Base-by-base conservation (phyloP, 169 alveolate genomes). In the Eimeria falciformis region DNA sequence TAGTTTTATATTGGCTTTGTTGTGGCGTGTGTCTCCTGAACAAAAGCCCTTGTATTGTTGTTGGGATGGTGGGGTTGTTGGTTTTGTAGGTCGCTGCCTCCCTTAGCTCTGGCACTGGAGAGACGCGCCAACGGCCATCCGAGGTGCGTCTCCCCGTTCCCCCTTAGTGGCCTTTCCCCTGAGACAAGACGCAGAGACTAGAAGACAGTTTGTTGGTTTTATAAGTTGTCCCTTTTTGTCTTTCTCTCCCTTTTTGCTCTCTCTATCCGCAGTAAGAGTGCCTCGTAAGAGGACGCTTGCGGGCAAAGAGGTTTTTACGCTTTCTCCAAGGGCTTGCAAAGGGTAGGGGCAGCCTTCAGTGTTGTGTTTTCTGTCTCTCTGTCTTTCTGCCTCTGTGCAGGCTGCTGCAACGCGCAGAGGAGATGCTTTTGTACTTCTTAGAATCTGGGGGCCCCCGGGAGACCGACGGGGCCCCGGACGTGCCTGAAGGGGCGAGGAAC, bases 391-490 rank as follows among this genome's bases (percentile, higher is more conserved):
- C 43, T 37, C 33, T 21, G 17, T 40, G 0, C 83, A 73, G 58
- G 6, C 83, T 37, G 7, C 56, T 73, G 55, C 62, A 73, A 56
- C 83, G 58, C 1, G 83, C 83, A 27, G 62, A 73, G 25, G 58
- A 73, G 37, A 40, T 37, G 83, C 29, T 37, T 14, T 29, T 0
- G 33, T 62, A 62, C 33, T 62, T 25, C 21, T 17, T 73, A 11
- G 58, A 73, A 5, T 17, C 25, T 11, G 37, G n/a, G 2, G 83
- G 12, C 50, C 56, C 27, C n/a, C 83, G 17, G 0, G 25, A 73
- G 7, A 11, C 25, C n/a, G 27, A 12, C 12, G 29, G 21, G 55
- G 14, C 62, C 5, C 21, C 37, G 5, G 55, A 37, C 18, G 33
- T 12, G 14, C 9, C 33, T 12, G 73, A n/a, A 62, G 23, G n/a